phyloP scores from a whole-genome alignment of 2,329 filamentous ascomycete species.

The Dothideomycetes sp. region DNA sequence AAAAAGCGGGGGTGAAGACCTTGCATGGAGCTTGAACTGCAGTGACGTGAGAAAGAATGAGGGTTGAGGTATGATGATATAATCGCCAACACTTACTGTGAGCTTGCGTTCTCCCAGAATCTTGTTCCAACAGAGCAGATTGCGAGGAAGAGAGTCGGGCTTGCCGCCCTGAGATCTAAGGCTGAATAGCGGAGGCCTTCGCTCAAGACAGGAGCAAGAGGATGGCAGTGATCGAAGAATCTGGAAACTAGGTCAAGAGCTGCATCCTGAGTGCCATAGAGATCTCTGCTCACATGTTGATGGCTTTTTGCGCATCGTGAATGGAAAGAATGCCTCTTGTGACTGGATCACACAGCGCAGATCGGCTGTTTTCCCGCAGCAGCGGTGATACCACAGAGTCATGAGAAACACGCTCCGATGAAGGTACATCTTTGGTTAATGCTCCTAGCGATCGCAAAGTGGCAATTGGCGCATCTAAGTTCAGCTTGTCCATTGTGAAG shows the following conservation, averaged over 20 bases:
- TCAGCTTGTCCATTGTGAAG: neutral
- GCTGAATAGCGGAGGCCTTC: neutral
- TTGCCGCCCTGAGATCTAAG: neutral
- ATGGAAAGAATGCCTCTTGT: neutral
- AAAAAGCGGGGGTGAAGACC: neutral
- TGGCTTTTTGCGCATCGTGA: neutral
- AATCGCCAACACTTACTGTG: neutral
- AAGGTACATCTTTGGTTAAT: neutral
- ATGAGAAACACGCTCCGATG: neutral
- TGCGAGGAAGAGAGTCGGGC: neutral
- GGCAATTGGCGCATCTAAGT: neutral
- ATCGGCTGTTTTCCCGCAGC: too few species aligned
- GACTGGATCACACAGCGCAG: neutral
- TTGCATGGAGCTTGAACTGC: neutral
- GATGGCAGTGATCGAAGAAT: neutral
- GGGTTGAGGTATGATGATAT: neutral
- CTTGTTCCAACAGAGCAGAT: neutral
- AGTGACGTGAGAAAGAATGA: neutral
- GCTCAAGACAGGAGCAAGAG: constrained; percentile 1
- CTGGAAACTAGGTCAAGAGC: neutral
- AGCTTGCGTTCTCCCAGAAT: neutral
- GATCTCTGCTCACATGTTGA: neutral
- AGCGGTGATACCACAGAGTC: neutral
- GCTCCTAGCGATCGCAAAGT: constrained; percentile 1
- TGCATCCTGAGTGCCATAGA: neutral